Percentiles rank a stretch among this genome's conserved stretches.
phyloP scores from a whole-genome alignment of 1,284 basidiomycete genomes.

The Rhizoctonia solani region DNA sequence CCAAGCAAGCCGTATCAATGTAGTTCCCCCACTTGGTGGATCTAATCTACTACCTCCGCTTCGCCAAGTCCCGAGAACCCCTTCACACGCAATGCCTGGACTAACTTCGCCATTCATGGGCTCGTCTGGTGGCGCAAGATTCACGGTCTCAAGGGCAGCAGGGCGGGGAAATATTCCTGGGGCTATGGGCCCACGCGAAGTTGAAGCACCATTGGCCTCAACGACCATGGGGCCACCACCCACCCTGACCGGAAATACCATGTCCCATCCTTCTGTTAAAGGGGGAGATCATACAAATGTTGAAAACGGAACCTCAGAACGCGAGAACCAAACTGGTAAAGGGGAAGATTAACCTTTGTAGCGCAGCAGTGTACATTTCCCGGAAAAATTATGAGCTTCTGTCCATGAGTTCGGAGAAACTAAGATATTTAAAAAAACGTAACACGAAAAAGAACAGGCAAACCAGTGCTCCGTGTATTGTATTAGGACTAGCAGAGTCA shows the following conservation, averaged over 20 bases:
- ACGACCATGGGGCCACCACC: slow-evolving; percentile 21
- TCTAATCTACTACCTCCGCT: slow-evolving; percentile 21
- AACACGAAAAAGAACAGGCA: neutral
- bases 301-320: slow-evolving; percentile 5
- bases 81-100: neutral
- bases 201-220: slow-evolving; percentile 11
- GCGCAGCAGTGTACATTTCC: neutral
- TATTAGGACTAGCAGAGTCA: slow-evolving; percentile 42
- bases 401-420: neutral
- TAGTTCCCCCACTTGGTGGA: neutral
- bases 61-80: neutral
- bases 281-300: neutral
- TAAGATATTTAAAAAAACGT: neutral
- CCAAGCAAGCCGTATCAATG: neutral
- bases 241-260: neutral
- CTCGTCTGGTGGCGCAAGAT: slow-evolving; percentile 32
- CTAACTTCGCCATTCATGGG: slow-evolving; percentile 9
- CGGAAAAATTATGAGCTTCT: neutral
- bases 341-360: slow-evolving; percentile 12
- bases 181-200: slow-evolving; percentile 22
- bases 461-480: neutral
- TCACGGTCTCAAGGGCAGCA: slow-evolving; percentile 30
- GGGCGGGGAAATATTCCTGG: slow-evolving; percentile 32
- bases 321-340: neutral
- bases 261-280: neutral